A percentile compares a stretch with the other conserved stretches of the same genome.
phyloP scores from a whole-genome alignment of 805 yeast genomes.

The Candida ipomoeae region DNA sequence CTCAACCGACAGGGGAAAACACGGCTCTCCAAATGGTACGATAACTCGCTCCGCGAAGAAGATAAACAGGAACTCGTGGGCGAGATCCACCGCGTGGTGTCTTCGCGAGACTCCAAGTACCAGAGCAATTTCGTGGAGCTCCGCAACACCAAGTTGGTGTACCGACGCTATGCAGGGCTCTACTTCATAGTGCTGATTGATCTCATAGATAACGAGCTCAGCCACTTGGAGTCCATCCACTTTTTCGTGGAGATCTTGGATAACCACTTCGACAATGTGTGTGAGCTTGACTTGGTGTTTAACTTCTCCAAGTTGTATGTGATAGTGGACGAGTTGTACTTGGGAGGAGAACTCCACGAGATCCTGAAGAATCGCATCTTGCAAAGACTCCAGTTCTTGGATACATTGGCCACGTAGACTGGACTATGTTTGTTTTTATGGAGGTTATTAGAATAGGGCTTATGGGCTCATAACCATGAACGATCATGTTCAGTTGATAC shows the following conservation, averaged over 20 bases:
- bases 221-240: slow-evolving; percentile 79
- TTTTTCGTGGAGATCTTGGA: slow-evolving; percentile 86
- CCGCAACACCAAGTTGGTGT: slow-evolving; percentile 60
- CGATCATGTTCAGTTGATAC: too few species aligned
- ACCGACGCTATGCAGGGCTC: slow-evolving; percentile 87
- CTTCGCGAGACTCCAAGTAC: slow-evolving; percentile 77
- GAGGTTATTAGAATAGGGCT: too few species aligned
- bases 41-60: slow-evolving; percentile 25
- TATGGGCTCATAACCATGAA: too few species aligned
- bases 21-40: slow-evolving; percentile 77
- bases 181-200: slow-evolving; percentile 85
- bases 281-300: slow-evolving; percentile 90
- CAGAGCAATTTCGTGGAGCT: slow-evolving; percentile 78
- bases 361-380: slow-evolving; percentile 68
- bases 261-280: slow-evolving; percentile 80
- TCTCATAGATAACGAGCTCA: slow-evolving; percentile 73
- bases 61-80: slow-evolving; percentile 40
- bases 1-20: slow-evolving; percentile 94
- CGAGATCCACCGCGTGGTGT: slow-evolving; percentile 74
- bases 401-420: slow-evolving; percentile 20
- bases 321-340: slow-evolving; percentile 79
- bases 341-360: slow-evolving; percentile 90
- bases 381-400: slow-evolving; percentile 60
- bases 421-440: too few species aligned
- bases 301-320: slow-evolving; percentile 81